Conservation (phyloP, 306 rosid genomes). For the Mimosa bimucronata region DNA sequence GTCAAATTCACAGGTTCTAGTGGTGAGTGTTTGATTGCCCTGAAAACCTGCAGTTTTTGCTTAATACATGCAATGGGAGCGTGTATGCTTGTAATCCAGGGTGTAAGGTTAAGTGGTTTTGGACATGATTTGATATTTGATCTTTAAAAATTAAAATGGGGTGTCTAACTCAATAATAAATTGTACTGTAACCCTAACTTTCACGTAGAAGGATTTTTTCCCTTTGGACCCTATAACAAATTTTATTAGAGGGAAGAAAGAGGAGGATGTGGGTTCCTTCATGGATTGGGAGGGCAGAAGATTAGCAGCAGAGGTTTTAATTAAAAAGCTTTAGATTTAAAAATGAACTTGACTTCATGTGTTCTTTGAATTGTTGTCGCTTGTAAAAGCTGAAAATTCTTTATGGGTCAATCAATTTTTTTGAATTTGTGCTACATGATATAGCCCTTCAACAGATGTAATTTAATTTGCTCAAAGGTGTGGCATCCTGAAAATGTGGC, state of each 20-base stretch:
- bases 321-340: background rate
- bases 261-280: slow-evolving; percentile 21
- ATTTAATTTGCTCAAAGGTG: slow-evolving; percentile 20
- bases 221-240: background rate
- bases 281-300: background rate
- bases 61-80: background rate
- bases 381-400: background rate
- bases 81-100: background rate
- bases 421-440: slow-evolving; percentile 2
- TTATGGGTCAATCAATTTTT: background rate
- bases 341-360: background rate
- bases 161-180: background rate
- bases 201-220: background rate
- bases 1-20: background rate
- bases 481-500: slow-evolving; percentile 20
- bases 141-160: slow-evolving; percentile 3
- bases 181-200: background rate
- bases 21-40: background rate
- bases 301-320: background rate
- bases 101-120: background rate
- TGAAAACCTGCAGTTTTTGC: background rate
- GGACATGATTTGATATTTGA: background rate
- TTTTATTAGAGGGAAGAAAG: background rate
- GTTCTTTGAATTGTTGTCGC: background rate
- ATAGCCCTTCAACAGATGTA: background rate